A percentile compares a stretch with the other conserved stretches of the same genome.
These are phyloP conservation scores for Trifolium fragiferum DNA, from an alignment of 306 rosid genomes.

Conservation along the genomic window DNA sequence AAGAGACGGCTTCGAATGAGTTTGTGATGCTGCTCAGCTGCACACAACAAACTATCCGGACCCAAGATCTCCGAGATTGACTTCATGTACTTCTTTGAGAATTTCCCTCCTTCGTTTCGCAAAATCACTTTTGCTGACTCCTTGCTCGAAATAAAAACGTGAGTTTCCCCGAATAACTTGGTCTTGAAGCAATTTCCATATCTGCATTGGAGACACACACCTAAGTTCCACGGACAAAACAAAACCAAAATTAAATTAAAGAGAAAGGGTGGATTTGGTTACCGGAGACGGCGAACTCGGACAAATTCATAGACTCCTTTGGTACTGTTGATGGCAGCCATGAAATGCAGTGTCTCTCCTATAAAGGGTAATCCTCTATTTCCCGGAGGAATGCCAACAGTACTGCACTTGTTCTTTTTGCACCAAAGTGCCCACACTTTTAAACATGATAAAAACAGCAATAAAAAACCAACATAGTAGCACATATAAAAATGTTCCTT, in stretches of 20 bases:
- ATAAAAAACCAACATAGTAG: conserved; percentile 27
- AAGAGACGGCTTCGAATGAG: conserved; percentile 60
- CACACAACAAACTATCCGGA: conserved; percentile 66
- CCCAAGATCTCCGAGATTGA: conserved; percentile 74
- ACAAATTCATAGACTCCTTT: conserved; percentile 85
- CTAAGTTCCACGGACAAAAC: background rate
- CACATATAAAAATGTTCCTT: conserved; percentile 31
- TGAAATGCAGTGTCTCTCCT: conserved; percentile 88
- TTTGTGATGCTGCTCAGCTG: conserved; percentile 68
- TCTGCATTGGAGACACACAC: conserved; percentile 38
- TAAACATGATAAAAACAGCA: conserved; percentile 33
- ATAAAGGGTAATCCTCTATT: conserved; percentile 65
- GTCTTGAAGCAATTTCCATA: conserved; percentile 85
- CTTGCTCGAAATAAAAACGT: conserved; percentile 69
- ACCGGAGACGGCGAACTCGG: conserved; percentile 66
- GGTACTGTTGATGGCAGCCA: conserved; percentile 76
- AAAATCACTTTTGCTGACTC: conserved; percentile 68
- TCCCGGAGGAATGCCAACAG: conserved; percentile 62
- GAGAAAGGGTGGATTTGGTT: background rate
- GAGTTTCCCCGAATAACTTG: conserved; percentile 70
- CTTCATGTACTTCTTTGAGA: conserved; percentile 71
- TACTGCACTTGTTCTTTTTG: conserved; percentile 33
- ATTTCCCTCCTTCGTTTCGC: conserved; percentile 63
- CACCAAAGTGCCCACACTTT: conserved; percentile 21
- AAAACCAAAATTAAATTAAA: background rate